Evolutionary conservation across 2,329 filamentous ascomycete genomes (phyloP).

Genomic region (Ceratocystis eucalypticola): DNA sequence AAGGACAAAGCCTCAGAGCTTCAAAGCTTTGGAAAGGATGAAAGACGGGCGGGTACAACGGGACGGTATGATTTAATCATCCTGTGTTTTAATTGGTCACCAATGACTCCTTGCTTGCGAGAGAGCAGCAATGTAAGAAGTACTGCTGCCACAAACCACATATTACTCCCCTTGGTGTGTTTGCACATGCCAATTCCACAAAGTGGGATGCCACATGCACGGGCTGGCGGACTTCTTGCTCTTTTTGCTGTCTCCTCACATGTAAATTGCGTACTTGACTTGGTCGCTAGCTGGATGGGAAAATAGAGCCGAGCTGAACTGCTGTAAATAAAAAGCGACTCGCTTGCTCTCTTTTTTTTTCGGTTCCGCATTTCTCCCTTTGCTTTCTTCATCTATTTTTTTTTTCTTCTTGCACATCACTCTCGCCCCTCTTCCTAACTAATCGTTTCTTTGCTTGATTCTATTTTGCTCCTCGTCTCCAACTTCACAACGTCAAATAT

Average conservation of each 20-base stretch:
- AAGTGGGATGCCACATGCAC: not conserved
- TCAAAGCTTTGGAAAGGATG: too few relatives aligned
- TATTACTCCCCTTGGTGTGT: not conserved
- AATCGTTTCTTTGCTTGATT: not conserved
- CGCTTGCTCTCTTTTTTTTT: not conserved
- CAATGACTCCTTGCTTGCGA: too few relatives aligned
- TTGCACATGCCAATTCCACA: not conserved
- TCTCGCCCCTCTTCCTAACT: not conserved
- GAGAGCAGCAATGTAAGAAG: too few relatives aligned
- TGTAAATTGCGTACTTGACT: not conserved
- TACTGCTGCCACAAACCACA: not conserved
- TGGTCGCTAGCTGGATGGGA: not conserved
- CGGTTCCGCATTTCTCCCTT: not conserved
- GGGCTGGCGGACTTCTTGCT: not conserved
- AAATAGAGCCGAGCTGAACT: not conserved
- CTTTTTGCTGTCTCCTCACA: not conserved
- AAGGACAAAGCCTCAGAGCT: too few relatives aligned
- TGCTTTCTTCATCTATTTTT: not conserved
- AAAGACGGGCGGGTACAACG: too few relatives aligned
- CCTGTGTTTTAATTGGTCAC: too few relatives aligned
- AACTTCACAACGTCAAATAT: conserved; percentile 31
- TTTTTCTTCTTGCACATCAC: not conserved
- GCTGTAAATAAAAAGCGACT: not conserved
- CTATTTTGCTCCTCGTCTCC: not conserved
- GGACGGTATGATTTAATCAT: too few relatives aligned